Evolutionary conservation across 495 filamentous ascomycete species (phyloP).

Genomic region (Aspergillus coremiiformis): DNA sequence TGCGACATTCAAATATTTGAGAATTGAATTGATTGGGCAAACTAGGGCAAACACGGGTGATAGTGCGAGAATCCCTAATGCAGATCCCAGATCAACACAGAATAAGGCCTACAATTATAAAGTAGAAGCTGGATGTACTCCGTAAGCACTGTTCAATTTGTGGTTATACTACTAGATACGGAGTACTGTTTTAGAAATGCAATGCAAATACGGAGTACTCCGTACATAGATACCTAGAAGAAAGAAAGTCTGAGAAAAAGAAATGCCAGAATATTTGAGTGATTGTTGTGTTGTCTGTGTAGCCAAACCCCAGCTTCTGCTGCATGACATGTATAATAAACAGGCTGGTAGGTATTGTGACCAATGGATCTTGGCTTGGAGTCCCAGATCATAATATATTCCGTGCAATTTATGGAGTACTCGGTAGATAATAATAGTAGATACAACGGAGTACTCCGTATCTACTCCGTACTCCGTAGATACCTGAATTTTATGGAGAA

Average conservation of each 20-base stretch:
- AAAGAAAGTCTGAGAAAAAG: background rate
- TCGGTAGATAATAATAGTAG: background rate
- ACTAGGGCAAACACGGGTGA: background rate
- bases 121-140: background rate
- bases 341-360: background rate
- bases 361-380: background rate
- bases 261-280: no score
- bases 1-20: background rate
- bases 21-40: background rate
- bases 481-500: background rate
- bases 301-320: background rate
- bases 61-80: background rate
- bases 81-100: background rate
- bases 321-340: conserved; percentile 7
- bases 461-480: no score
- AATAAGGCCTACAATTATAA: background rate
- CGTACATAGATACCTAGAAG: background rate
- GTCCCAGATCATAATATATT: background rate
- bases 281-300: no score
- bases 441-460: no score
- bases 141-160: no score
- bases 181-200: no score
- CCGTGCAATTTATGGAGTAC: background rate
- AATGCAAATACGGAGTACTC: no score
- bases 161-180: no score